Evolutionary conservation across 2,329 filamentous ascomycete genomes (phyloP), one percentile per base, ranked within the genome.

Genomic region (Pyrenophora teres): DNA sequence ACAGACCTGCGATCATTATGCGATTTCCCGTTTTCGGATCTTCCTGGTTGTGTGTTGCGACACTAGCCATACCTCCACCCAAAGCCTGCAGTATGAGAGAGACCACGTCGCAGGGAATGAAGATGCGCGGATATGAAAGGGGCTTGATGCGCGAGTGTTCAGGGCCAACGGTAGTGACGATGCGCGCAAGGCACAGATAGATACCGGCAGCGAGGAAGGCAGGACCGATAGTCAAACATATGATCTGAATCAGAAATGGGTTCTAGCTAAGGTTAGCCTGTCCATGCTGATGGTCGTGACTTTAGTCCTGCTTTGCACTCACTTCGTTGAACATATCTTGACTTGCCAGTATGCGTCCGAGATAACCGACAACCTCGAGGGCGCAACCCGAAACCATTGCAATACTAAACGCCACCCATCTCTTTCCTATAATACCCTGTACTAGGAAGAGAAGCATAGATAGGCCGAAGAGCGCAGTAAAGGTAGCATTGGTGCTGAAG

Each of bases 171-270:
- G 68, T 73, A 32, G 67, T 60, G 50, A 78, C 73, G 50, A 74
- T 74, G 38, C 70, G 70, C 2, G 74, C 74, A 25, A 87, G 77
- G 25, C 83, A 86, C 46, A 88, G 80, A 68, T 89, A 89, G 64
- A 89, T 84, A 52, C 83, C 84, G 0, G 86, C 86, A 23, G 83
- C 79, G 62, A 81, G 79, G 68, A 83, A 85, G 47, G 83, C 81
- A 8, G 68, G 68, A 0, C 74, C 79, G 38, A 80, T 80, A 59
- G 80, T 83, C 43, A 88, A 76, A 69, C 83, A 86, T 54, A 82
- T 80, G 57, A 87, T 87, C 65, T 89, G 83, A n/a, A 87, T 79
- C 67, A 88, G 79, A 66, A 89, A 89, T 6, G 79, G 83, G 10
- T 66, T 65, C 64, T 86, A 25, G 2, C 13, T 10, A 6, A 16